phyloP scores from a whole-genome alignment of 805 yeast species.

The Sungouiozyma ichnusensis region DNA sequence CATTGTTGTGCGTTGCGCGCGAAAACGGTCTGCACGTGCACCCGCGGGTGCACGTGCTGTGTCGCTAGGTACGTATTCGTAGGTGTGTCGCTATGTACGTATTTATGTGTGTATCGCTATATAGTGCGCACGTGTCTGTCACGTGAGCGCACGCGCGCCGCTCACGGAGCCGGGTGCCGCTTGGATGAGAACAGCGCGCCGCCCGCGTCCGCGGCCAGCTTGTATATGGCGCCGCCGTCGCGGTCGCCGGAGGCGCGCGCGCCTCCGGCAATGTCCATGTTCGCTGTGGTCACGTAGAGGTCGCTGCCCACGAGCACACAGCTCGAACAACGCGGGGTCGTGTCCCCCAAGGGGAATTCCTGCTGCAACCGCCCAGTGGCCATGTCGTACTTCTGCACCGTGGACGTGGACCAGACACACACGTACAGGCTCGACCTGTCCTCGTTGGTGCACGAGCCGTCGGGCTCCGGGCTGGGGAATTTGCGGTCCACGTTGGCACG shows the following conservation, averaged over 20 bases:
- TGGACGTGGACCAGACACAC: conserved; percentile 54
- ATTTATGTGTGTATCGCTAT: no score
- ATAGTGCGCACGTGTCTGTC: no score
- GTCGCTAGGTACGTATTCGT: no score
- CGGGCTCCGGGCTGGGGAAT: conserved; percentile 52
- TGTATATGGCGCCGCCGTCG: conserved; percentile 56
- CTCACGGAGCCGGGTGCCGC: background rate
- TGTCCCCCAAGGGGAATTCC: conserved; percentile 45
- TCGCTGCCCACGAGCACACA: conserved; percentile 61
- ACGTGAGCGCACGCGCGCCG: background rate
- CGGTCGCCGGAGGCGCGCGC: conserved; percentile 26
- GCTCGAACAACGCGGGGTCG: conserved; percentile 52
- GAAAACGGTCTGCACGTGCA: no score
- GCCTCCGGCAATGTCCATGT: conserved; percentile 23
- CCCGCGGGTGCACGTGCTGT: no score
- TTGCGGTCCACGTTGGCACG: conserved; percentile 14
- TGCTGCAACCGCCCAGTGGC: conserved; percentile 40
- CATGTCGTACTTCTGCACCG: conserved; percentile 43
- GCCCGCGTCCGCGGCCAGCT: conserved; percentile 10
- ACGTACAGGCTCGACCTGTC: conserved; percentile 44
- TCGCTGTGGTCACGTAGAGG: conserved; percentile 60
- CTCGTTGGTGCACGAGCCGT: conserved; percentile 58
- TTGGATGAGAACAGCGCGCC: background rate
- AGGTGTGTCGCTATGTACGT: no score
- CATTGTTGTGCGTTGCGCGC: no score